Evolutionary conservation across 2,329 filamentous ascomycete genomes (phyloP).

Genomic region (Knufia fluminis): DNA sequence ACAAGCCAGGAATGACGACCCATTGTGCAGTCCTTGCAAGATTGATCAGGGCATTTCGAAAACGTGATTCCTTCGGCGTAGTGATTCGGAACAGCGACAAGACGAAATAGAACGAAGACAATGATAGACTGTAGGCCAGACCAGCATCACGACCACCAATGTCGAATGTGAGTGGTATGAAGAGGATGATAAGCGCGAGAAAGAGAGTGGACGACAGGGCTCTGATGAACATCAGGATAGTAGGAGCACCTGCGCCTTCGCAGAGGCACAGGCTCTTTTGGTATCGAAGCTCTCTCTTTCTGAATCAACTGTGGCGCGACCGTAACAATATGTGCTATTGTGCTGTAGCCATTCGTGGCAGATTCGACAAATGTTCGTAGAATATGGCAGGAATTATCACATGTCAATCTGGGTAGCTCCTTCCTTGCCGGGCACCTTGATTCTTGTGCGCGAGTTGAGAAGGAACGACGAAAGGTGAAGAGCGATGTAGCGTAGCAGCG

Average conservation of each 20-base stretch:
- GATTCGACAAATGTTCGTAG: background rate
- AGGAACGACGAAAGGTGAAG: background rate
- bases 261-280: slow-evolving; percentile 58
- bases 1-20: slow-evolving; percentile 70
- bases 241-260: slow-evolving; percentile 1
- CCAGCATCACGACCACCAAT: slow-evolving; percentile 92
- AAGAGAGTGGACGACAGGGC: slow-evolving; percentile 73
- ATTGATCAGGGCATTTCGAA: slow-evolving; percentile 62
- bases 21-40: slow-evolving; percentile 71
- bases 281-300: slow-evolving; percentile 49
- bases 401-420: slow-evolving; percentile 17
- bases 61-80: slow-evolving; percentile 67
- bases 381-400: slow-evolving; percentile 15
- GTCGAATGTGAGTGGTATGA: slow-evolving; percentile 94
- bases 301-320: background rate
- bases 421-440: background rate
- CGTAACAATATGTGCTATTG: background rate
- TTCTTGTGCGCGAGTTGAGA: background rate
- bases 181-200: slow-evolving; percentile 84
- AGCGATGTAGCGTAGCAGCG: background rate
- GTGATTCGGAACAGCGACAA: slow-evolving; percentile 72
- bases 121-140: slow-evolving; percentile 80
- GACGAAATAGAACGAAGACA: slow-evolving; percentile 83
- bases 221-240: slow-evolving; percentile 40
- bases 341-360: slow-evolving; percentile 2